A percentile compares a stretch with the other conserved stretches of the same genome.
phyloP scores from a whole-genome alignment of 2,329 filamentous ascomycete genomes.

The Trichoderma oligosporum region DNA sequence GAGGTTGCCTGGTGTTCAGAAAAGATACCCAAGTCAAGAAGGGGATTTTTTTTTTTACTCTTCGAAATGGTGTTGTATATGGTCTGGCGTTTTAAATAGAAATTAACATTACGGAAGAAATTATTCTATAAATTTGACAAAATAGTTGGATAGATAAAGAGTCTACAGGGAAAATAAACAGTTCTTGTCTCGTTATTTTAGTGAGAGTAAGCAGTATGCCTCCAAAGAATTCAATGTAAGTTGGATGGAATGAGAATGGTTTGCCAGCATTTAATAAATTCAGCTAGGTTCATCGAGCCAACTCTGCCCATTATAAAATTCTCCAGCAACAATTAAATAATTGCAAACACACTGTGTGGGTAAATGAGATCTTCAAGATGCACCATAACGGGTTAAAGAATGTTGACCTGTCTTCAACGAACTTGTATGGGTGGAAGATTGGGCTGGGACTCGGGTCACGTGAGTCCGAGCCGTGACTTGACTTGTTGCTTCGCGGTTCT shows the following conservation, averaged over 20 bases:
- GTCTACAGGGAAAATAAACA: not conserved
- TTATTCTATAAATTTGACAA: not conserved
- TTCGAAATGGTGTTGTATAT: not conserved
- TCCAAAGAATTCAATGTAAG: no score
- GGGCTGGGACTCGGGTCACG: constrained; percentile 14
- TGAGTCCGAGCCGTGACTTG: constrained; percentile 7
- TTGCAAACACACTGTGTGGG: no score
- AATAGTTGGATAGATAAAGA: constrained; percentile 4
- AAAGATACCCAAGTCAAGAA: constrained; percentile 15
- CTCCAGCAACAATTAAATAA: no score
- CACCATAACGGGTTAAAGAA: no score
- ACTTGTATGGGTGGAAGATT: no score
- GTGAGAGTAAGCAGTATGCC: no score
- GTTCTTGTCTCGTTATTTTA: not conserved
- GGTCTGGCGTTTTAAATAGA: constrained; percentile 5
- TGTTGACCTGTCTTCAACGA: no score
- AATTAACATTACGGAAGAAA: not conserved
- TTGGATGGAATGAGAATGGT: no score
- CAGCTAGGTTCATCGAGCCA: no score
- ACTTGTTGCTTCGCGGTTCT: not conserved
- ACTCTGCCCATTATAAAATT: no score
- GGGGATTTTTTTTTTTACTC: not conserved
- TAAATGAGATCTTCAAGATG: no score
- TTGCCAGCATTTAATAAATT: no score
- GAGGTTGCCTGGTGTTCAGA: not conserved